Evolutionary conservation across 805 yeast species (phyloP).

Genomic region (Lipomyces lipofer): DNA sequence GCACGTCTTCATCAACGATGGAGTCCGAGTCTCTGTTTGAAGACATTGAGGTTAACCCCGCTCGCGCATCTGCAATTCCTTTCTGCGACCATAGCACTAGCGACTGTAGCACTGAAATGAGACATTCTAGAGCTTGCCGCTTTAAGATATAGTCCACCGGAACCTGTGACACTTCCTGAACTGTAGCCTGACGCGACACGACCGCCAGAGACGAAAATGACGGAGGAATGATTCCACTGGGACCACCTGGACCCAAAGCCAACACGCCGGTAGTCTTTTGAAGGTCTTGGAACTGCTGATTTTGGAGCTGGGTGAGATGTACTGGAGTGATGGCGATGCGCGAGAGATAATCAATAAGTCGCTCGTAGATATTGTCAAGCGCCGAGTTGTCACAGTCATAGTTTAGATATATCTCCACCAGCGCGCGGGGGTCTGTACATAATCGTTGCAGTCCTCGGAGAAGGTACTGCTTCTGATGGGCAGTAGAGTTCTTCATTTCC

Average conservation of each 20-base stretch:
- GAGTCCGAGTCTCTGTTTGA: slow-evolving; percentile 18
- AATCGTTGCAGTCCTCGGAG: slow-evolving; percentile 77
- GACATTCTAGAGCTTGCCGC: slow-evolving; percentile 73
- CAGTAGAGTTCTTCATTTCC: slow-evolving; percentile 85
- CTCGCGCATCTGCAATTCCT: slow-evolving; percentile 37
- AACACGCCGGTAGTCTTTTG: slow-evolving; percentile 14
- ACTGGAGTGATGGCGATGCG: slow-evolving; percentile 68
- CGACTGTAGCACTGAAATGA: slow-evolving; percentile 80
- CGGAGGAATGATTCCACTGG: slow-evolving; percentile 48
- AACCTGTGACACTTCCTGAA: slow-evolving; percentile 9
- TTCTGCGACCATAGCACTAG: slow-evolving; percentile 85
- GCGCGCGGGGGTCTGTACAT: slow-evolving; percentile 83
- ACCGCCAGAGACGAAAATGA: slow-evolving; percentile 59
- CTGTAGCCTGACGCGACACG: slow-evolving; percentile 12
- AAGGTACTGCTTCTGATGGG: slow-evolving; percentile 89
- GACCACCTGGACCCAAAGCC: slow-evolving; percentile 8
- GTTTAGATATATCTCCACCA: slow-evolving; percentile 89
- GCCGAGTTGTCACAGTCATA: slow-evolving; percentile 85
- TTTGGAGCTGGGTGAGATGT: slow-evolving; percentile 70
- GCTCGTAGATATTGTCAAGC: slow-evolving; percentile 83
- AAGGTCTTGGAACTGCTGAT: slow-evolving; percentile 52
- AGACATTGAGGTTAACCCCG: background rate
- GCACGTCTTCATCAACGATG: slow-evolving; percentile 11
- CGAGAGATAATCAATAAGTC: slow-evolving; percentile 74
- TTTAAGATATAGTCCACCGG: slow-evolving; percentile 85